Base-by-base conservation (phyloP, 208 protist species). In the Herpetomonas samuelpessoai region DNA sequence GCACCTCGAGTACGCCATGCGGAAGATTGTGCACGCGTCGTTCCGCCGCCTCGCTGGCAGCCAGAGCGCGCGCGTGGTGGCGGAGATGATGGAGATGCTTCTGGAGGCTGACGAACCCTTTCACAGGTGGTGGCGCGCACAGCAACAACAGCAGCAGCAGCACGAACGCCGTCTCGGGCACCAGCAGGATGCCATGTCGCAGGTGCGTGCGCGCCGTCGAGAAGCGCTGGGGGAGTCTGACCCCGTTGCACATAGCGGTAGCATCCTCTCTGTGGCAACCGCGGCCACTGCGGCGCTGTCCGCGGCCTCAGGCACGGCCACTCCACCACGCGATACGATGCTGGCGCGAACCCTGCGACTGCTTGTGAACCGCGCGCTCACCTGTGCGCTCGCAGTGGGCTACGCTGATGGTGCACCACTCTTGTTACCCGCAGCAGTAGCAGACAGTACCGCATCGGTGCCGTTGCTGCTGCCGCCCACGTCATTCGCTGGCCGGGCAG, bases 21-120 rank as follows among this genome's bases (percentile, higher is more conserved):
- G 82, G 49, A 95, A 95, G 56, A 73, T 92, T 21, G 76, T 95
- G 27, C 89, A 95, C 66, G 76, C 75, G 16, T 82, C 79, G 1
- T 68, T 91, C 62, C 88, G 88, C 1, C 82, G 81, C 1, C 67
- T 88, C 29, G 74, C 76, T 12, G 58, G 71, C 22, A 74, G 87
- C 44, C 81, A 88, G 30, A 66, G 65, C 18, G 74, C 88, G 9
- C 72, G 61, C 47, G 62, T 68, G 48, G 65, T 92, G 39, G 78
- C 72, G 0, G 83, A 84, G 41, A 88, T 91, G 75, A 62, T 78
- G 35, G 75, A 78, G 50, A 79, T 88, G 76, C 63, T 85, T 19
- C 41, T 70, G 54, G 60, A 74, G 52, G 57, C 83, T 3, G 81
- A 90, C 54, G 62, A 45, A 61, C 59, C 57, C 21, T 3, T 22